phyloP scores from a whole-genome alignment of 257 asterid genomes.

The Primulina huaijiensis region DNA sequence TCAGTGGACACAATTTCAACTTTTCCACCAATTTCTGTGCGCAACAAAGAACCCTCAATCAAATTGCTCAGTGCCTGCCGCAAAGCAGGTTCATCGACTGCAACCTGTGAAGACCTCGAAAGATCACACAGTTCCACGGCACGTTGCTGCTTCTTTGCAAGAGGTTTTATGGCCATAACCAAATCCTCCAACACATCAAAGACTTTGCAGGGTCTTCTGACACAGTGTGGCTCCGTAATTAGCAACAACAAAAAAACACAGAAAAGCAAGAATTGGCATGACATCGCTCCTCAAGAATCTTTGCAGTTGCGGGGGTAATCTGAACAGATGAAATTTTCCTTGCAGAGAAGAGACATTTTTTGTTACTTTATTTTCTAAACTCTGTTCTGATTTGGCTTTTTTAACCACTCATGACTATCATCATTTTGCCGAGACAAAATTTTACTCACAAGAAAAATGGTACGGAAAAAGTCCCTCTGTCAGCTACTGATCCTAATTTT shows the following conservation, averaged over 20 bases:
- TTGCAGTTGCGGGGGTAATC: not conserved
- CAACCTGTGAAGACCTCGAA: conserved; percentile 60
- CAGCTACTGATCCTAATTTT: not conserved
- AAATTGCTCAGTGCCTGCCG: conserved; percentile 94
- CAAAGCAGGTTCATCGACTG: conserved; percentile 83
- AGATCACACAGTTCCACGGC: conserved; percentile 59
- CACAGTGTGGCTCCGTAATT: conserved; percentile 20
- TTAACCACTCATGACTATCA: not conserved
- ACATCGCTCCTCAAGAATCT: not conserved
- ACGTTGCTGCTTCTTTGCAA: conserved; percentile 67
- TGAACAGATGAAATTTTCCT: conserved; percentile 10
- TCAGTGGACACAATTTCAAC: conserved; percentile 62
- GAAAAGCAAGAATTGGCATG: conserved; percentile 14
- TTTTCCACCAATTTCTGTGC: conserved; percentile 74
- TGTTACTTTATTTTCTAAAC: not conserved
- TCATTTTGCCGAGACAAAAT: not conserved
- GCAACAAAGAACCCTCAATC: conserved; percentile 84
- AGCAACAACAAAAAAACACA: conserved; percentile 6
- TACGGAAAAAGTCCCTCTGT: not conserved
- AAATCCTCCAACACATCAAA: conserved; percentile 66
- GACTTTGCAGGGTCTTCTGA: conserved; percentile 65
- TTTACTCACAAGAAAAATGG: not conserved
- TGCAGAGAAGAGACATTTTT: not conserved
- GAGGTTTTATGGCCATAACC: conserved; percentile 80
- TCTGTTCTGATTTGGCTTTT: not conserved